Conservation (phyloP, 2,329 filamentous ascomycete genomes). For the Botrytis deweyae region DNA sequence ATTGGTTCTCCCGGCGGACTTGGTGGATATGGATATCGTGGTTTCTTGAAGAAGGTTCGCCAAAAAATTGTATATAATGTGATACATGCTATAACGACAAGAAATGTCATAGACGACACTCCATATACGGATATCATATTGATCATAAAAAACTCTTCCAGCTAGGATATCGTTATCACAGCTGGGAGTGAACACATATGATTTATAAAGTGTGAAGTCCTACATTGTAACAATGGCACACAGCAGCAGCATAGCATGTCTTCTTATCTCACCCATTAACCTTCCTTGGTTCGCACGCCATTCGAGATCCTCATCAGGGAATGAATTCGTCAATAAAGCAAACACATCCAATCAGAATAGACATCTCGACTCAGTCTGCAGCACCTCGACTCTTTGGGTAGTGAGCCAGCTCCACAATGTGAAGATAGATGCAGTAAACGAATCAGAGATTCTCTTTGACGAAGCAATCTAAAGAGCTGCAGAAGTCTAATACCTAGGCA, state of each 20-base stretch:
- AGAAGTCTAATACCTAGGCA: not conserved
- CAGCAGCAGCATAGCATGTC: no score
- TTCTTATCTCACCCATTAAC: not conserved
- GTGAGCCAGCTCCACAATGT: not conserved
- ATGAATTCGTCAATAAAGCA: not conserved
- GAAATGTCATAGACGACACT: not conserved
- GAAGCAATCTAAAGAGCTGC: not conserved
- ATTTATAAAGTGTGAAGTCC: not conserved
- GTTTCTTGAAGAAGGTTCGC: conserved; percentile 1
- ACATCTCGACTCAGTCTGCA: not conserved
- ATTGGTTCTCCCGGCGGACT: conserved; percentile 33
- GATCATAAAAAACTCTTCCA: not conserved
- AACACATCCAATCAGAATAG: not conserved
- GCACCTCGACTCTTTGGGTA: not conserved
- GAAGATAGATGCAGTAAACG: not conserved
- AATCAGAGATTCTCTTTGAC: not conserved
- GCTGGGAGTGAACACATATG: not conserved
- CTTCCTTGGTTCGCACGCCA: not conserved
- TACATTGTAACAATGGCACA: not conserved
- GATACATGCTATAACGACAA: not conserved
- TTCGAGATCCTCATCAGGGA: not conserved
- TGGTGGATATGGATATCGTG: conserved; percentile 30
- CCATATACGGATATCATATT: not conserved
- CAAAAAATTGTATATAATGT: not conserved
- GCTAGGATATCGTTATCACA: not conserved